phyloP scores from a whole-genome alignment of 129 eudicot species.

The Glebionis coronaria region DNA sequence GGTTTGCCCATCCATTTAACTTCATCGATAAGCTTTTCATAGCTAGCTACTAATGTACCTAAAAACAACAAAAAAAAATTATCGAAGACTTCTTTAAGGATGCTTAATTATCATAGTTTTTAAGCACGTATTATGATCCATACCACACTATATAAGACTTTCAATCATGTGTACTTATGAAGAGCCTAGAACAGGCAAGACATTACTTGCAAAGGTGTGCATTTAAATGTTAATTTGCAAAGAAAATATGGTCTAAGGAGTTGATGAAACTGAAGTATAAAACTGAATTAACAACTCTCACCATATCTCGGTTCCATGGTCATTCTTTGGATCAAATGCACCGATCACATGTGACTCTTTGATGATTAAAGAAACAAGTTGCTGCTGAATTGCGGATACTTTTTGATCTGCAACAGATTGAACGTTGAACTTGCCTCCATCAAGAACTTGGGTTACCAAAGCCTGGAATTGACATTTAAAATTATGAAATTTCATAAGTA shows the following conservation, averaged over 20 bases:
- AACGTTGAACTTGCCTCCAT: slow-evolving; percentile 88
- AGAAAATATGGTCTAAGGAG: too few species aligned
- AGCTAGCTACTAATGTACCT: slow-evolving; percentile 81
- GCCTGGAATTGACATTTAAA: slow-evolving; percentile 38
- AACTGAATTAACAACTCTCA: too few species aligned
- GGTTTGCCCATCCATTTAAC: slow-evolving; percentile 93
- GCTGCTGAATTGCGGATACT: slow-evolving; percentile 67
- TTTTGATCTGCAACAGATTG: slow-evolving; percentile 78
- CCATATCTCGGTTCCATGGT: too few species aligned
- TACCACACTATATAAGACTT: too few species aligned
- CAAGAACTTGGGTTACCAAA: slow-evolving; percentile 78
- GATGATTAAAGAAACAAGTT: slow-evolving; percentile 75
- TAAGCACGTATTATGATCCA: too few species aligned
- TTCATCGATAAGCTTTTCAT: slow-evolving; percentile 91
- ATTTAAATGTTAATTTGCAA: too few species aligned
- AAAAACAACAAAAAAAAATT: slow-evolving; percentile 15
- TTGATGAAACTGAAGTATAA: too few species aligned
- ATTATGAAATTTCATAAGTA: not conserved
- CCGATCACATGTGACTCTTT: slow-evolving; percentile 83
- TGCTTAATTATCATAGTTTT: too few species aligned
- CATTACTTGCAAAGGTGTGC: too few species aligned
- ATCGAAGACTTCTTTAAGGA: too few species aligned
- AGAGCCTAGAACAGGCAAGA: too few species aligned
- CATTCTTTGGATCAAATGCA: slow-evolving; percentile 76
- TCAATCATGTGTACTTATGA: too few species aligned